Evolutionary conservation across 805 yeast genomes (phyloP).

Genomic region (Clavispora carvajalis): DNA sequence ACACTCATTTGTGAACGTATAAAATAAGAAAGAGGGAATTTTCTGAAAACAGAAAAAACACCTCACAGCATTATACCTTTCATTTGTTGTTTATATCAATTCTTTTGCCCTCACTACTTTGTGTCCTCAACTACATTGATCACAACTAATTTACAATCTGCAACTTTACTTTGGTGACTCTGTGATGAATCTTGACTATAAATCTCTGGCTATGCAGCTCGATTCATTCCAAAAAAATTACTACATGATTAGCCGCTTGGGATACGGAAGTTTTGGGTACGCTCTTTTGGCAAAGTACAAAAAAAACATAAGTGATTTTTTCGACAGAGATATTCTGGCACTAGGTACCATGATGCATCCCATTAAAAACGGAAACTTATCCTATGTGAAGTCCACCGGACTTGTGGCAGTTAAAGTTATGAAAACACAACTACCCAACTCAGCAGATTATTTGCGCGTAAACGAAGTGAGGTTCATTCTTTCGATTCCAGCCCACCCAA

Average conservation of each 20-base stretch:
- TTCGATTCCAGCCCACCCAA: slow-evolving; percentile 64
- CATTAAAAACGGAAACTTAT: slow-evolving; percentile 16
- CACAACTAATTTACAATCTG: background rate
- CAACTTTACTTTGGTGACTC: no score
- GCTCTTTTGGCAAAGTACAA: slow-evolving; percentile 59
- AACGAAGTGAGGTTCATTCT: slow-evolving; percentile 67
- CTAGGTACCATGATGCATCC: slow-evolving; percentile 51
- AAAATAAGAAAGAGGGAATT: background rate
- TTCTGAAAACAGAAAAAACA: background rate
- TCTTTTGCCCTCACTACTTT: background rate
- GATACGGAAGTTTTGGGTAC: slow-evolving; percentile 73
- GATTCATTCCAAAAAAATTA: slow-evolving; percentile 28
- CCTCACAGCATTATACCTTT: background rate
- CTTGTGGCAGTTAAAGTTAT: slow-evolving; percentile 77
- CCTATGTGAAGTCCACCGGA: slow-evolving; percentile 18
- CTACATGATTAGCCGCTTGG: slow-evolving; percentile 49
- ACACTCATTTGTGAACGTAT: background rate
- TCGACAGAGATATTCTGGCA: slow-evolving; percentile 14
- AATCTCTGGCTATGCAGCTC: slow-evolving; percentile 2
- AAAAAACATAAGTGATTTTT: slow-evolving; percentile 14
- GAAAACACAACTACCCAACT: slow-evolving; percentile 36
- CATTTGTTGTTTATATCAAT: background rate
- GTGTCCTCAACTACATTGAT: background rate
- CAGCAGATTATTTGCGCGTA: slow-evolving; percentile 32
- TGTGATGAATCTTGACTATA: slow-evolving; percentile 4